Evolutionary conservation across 2,329 filamentous ascomycete genomes (phyloP), one percentile per base, ranked within the genome.

Genomic region (Monosporascus ibericus): DNA sequence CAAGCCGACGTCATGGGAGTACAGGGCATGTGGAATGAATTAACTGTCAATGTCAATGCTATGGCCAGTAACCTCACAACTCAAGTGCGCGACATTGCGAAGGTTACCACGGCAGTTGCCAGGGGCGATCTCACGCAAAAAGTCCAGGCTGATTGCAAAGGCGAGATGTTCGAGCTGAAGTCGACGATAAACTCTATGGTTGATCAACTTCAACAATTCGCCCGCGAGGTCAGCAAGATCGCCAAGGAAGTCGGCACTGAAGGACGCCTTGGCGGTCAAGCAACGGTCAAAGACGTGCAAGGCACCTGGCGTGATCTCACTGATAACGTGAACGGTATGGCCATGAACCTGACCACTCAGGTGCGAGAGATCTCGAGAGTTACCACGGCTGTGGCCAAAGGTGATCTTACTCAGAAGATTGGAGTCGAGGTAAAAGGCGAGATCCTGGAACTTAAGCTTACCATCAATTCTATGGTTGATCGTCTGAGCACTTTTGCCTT

Each of bases 171-270:
- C 67, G 90, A 89, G 75, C 87, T 99, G 66, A 99, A 99, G 73
- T 92, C 91, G 55, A 97, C 94, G 47, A 99, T 97, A 77, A 99
- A 99, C 73, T 94, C 89, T 68, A 99, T 99, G 92, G 92, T 99
- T 60, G 94, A 96, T 69, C 94, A 96, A 70, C 78, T 99, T 53
- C 90, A 95, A 66, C 92, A 96, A 67, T 97, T 97, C 68, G 94
- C 94, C 9, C 88, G 91, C 66, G 92, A 97, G 74, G 94, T 99
- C 63, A 97, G 92, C 38, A 95, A 94, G 71, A 88, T 99, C 65
- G 92, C 92, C 38, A 87, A 90, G 68, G 92, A 97, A 72, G 94
- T 97, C 77, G 92, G 92, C 55, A 97, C 94, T 1, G 92, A 99
- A 70, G 92, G 92, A 63, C 85, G 91, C 57, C 81, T 99, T 17